Evolutionary conservation across 371 early-diverging fungal species (phyloP).

Genomic region (Mortierella sp.): DNA sequence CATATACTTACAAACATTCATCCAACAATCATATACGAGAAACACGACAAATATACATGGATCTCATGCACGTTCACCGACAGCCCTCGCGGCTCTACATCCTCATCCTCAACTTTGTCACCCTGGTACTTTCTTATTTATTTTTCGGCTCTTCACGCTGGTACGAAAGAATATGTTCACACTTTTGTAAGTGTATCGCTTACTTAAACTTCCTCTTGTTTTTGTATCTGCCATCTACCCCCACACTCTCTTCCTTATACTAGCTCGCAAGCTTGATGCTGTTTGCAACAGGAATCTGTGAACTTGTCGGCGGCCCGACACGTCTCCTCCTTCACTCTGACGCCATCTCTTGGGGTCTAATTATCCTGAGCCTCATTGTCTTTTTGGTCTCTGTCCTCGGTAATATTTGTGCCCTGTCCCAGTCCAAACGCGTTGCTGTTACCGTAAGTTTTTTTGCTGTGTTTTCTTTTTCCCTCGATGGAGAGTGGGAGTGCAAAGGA

Average conservation of each 20-base stretch:
- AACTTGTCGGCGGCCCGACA: slow-evolving; percentile 11
- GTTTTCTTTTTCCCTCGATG: not conserved
- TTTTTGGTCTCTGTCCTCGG: slow-evolving; percentile 29
- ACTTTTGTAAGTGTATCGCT: not conserved
- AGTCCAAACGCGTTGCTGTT: slow-evolving; percentile 11
- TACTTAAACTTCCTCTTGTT: not conserved
- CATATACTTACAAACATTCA: not conserved
- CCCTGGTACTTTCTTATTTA: slow-evolving; percentile 22
- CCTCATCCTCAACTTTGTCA: slow-evolving; percentile 20
- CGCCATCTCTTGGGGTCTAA: slow-evolving; percentile 24
- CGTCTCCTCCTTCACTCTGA: slow-evolving; percentile 16
- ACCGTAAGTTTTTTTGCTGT: slow-evolving; percentile 19
- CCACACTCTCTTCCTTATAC: too few species aligned
- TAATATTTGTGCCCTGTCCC: slow-evolving; percentile 3
- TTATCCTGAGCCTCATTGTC: slow-evolving; percentile 22
- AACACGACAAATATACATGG: not conserved
- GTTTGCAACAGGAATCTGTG: slow-evolving; percentile 28
- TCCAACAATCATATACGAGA: not conserved
- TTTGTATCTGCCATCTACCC: too few species aligned
- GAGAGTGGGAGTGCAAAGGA: not conserved
- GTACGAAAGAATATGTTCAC: not conserved
- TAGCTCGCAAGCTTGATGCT: slow-evolving; percentile 33
- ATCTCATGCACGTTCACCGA: slow-evolving; percentile 18
- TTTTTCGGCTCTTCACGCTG: not conserved
- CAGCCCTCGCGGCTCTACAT: slow-evolving; percentile 34